Evolutionary conservation across 2,329 filamentous ascomycete genomes (phyloP).

Genomic region (Aspergillus spinulosporus): DNA sequence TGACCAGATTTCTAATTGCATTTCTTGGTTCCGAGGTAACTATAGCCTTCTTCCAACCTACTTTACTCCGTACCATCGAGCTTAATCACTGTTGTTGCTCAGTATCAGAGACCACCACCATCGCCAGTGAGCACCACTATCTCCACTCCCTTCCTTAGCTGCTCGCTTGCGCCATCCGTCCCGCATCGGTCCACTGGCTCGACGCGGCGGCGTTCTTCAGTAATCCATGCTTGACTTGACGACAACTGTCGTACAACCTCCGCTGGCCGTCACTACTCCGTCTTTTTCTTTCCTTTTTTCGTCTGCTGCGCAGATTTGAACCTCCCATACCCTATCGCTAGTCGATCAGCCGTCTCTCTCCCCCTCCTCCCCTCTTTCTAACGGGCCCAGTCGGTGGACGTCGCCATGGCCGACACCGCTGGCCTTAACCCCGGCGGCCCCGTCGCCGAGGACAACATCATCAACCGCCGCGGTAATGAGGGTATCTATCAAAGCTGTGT

Average conservation of each 20-base stretch:
- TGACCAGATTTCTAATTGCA: conserved; percentile 1
- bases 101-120: conserved; percentile 10
- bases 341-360: conserved; percentile 11
- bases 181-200: conserved; percentile 28
- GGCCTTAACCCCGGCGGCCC: conserved; percentile 36
- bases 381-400: conserved; percentile 24
- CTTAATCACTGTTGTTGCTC: conserved; percentile 15
- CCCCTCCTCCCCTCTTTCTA: conserved; percentile 2
- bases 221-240: conserved; percentile 35
- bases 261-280: conserved; percentile 26
- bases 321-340: conserved; percentile 17
- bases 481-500: conserved; percentile 96
- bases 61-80: not conserved
- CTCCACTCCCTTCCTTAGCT: conserved; percentile 26
- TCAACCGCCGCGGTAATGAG: conserved; percentile 94
- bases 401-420: conserved; percentile 39
- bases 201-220: conserved; percentile 23
- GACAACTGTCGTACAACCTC: conserved; percentile 27
- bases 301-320: conserved; percentile 39
- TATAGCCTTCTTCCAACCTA: not conserved
- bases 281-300: conserved; percentile 14
- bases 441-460: conserved; percentile 84
- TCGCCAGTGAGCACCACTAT: conserved; percentile 7
- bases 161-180: conserved; percentile 30
- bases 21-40: conserved; percentile 1